Base-by-base conservation (phyloP, 257 asterid genomes). In the Apocynum venetum region DNA sequence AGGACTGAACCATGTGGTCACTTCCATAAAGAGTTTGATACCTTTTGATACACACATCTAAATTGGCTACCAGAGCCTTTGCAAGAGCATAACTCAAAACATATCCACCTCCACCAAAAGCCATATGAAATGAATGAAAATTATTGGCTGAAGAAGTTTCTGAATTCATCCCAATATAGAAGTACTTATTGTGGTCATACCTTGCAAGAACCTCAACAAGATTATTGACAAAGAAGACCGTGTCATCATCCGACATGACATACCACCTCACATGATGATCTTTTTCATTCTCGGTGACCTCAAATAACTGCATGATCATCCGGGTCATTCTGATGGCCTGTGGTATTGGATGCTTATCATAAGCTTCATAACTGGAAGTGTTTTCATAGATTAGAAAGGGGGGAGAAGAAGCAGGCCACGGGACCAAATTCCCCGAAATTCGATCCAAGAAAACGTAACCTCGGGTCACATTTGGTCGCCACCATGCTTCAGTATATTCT, bases 211-310 rank as follows among this genome's bases (percentile, higher is more conserved):
- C 86, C 0, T 86, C 84, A 4, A 86, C 84, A 66, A 89, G 47
- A 52, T 89, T 89, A 43, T 87, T 81, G 9, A 87, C 20, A 47
- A 89, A 83, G 36, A 89, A 72, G 0, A 87, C 48, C 0, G 93
- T 85, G 51, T 89, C 93, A 17, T 89, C 93, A 41, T 89, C 91
- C 2, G 81, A 87, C 79, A 89, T 68, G 13, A 89, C 76, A 2
- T 79, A 77, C 93, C 93, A 89, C 63, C 89, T 56, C n/a, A 80
- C 85, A 0, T 74, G 47, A 44, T 8, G 49, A 46, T 46, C 49
- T 4, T 44, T 44, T 44, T 46, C 8, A 19, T 84, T 44, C 10
- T 31, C 82, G 4, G 49, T 46, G 4, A 40, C 79, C 48, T 81
- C 72, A 6, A 87, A 75, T 20, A 15, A 43, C 80, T 89, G 89